phyloP scores from a whole-genome alignment of 2,329 filamentous ascomycete genomes.

The Hypoxylon sp. region DNA sequence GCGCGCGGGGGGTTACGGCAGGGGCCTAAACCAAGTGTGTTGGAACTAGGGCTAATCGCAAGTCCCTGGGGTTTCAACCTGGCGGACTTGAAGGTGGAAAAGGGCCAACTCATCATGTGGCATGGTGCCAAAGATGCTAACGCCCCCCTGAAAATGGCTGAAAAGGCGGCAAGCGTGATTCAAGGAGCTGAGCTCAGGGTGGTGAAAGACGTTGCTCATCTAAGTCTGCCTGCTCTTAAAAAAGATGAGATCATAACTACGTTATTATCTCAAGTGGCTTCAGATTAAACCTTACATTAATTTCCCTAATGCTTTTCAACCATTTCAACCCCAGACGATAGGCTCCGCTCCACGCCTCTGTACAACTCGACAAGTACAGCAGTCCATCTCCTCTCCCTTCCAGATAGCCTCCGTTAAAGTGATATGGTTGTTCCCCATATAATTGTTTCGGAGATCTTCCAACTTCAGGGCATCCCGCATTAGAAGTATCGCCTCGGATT shows the following conservation, averaged over 20 bases:
- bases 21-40: neutral
- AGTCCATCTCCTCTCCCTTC: too few relatives aligned
- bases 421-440: too few relatives aligned
- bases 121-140: neutral
- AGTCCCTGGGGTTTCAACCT: neutral
- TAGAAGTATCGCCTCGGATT: too few relatives aligned
- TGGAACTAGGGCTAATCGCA: neutral
- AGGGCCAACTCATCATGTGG: conserved; percentile 4
- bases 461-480: too few relatives aligned
- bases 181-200: neutral
- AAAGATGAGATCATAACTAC: neutral
- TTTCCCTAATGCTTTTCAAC: too few relatives aligned
- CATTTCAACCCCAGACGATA: too few relatives aligned
- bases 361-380: too few relatives aligned
- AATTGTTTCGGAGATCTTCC: too few relatives aligned
- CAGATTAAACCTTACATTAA: too few relatives aligned
- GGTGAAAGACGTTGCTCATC: neutral
- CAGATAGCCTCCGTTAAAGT: too few relatives aligned
- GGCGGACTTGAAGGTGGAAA: neutral
- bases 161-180: neutral
- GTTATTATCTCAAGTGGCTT: too few relatives aligned
- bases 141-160: neutral
- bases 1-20: neutral
- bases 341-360: too few relatives aligned
- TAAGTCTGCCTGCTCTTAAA: neutral